Evolutionary conservation across 2,329 filamentous ascomycete species (phyloP), one percentile per base, ranked within the genome.

Genomic region (Alternaria metachromatica): DNA sequence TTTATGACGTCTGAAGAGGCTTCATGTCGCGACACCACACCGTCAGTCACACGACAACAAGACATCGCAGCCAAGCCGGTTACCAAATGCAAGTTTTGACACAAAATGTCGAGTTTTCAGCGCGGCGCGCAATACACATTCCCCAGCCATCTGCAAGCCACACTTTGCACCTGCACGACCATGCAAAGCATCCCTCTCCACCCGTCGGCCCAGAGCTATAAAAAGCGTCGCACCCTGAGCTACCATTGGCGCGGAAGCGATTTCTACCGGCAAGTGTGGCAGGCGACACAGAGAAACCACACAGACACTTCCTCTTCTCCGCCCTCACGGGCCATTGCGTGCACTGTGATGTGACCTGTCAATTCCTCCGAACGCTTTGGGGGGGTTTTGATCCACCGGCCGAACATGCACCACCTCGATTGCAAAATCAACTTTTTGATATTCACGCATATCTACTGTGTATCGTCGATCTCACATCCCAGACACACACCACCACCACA

Each of bases 271-370:
- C 49, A 55, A 50, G 64, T 65, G 63, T 64, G 56, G 63, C 66
- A 69, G 62, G 70, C 71, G 62, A 70, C 69, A 72, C 71, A 65
- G 37, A 48, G 61, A 55, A 50, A 67, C 68, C 68, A 69, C 71
- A 65, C 66, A 68, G 15, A 41, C 37, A 41, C n/a, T 6, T 41
- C 15, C 37, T 71, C 64, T 65, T 66, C 64, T 66, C 60, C 61
- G 55, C 56, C 45, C 30, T 62, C 62, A 66, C 64, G 62, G 64
- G 60, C 65, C 63, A 65, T 63, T 57, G 62, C 64, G 54, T 63
- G 59, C 50, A 50, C 61, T 49, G 53, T 28, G 44, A n/a, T 10
- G n/a, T 41, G 37, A 37, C 0, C 33, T 37, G 37, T 41, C 37
- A 53, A 41, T 48, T 54, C 15, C 49, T 59, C 55, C 60, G 49